Evolutionary conservation across 2,329 filamentous ascomycete genomes (phyloP).

Genomic region (Pyrenophora teres): DNA sequence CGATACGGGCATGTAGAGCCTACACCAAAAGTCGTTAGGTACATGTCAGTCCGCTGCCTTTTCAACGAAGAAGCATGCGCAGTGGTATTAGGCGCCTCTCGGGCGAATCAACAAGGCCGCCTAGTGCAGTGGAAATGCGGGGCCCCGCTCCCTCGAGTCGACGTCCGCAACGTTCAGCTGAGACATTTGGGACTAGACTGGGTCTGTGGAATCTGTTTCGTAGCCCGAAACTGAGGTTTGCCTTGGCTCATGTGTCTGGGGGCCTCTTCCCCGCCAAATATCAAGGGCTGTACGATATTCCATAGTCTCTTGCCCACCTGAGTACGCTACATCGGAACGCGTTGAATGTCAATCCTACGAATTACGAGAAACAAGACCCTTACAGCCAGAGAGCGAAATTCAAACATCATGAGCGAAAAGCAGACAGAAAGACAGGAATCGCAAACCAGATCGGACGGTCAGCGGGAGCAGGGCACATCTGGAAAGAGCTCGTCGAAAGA

Average conservation of each 20-base stretch:
- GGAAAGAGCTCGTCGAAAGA: slow-evolving; percentile 21
- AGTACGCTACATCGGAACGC: background rate
- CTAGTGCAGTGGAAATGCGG: slow-evolving; percentile 28
- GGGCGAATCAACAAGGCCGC: background rate
- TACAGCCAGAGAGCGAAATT: slow-evolving; percentile 14
- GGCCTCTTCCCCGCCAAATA: slow-evolving; percentile 11
- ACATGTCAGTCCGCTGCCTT: background rate
- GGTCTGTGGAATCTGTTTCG: slow-evolving; percentile 9
- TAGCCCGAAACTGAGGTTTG: slow-evolving; percentile 13
- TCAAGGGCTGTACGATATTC: background rate
- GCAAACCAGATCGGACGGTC: slow-evolving; percentile 17
- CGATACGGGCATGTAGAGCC: background rate
- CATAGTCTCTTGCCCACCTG: background rate
- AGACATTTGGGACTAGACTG: slow-evolving; percentile 17
- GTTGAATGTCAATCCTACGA: background rate
- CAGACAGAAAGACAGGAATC: slow-evolving; percentile 21
- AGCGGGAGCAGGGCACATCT: slow-evolving; percentile 16
- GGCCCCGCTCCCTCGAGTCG: slow-evolving; percentile 32
- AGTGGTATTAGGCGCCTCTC: background rate
- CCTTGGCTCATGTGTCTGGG: slow-evolving; percentile 5
- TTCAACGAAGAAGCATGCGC: background rate
- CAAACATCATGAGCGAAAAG: slow-evolving; percentile 19
- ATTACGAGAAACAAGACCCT: slow-evolving; percentile 13
- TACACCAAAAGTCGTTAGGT: background rate
- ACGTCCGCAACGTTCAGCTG: slow-evolving; percentile 23